phyloP scores from a whole-genome alignment of 208 protist genomes.

The Trypanosoma scelopori region DNA sequence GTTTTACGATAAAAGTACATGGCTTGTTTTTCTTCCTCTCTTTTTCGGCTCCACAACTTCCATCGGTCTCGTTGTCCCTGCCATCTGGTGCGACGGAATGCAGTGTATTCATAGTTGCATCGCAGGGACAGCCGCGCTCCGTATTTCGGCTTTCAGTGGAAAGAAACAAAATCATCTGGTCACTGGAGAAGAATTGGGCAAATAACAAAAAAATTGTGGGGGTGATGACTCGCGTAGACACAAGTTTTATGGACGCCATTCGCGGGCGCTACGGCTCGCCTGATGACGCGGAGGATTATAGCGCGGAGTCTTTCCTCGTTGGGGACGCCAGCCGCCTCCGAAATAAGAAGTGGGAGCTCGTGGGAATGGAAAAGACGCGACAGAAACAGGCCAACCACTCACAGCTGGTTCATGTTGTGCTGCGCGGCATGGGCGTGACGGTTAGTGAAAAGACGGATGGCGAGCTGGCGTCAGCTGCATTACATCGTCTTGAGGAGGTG shows the following conservation, averaged over 20 bases:
- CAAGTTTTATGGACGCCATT: slow-evolving; percentile 82
- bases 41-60: too few relatives aligned
- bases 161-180: too few relatives aligned
- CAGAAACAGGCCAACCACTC: slow-evolving; percentile 59
- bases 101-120: too few relatives aligned
- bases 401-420: slow-evolving; percentile 59
- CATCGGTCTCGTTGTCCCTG: too few relatives aligned
- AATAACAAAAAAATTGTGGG: not conserved
- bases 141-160: too few relatives aligned
- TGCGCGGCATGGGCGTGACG: slow-evolving; percentile 57
- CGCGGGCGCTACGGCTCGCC: slow-evolving; percentile 72
- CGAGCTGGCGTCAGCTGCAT: slow-evolving; percentile 41
- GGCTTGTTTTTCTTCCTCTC: too few relatives aligned
- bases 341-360: slow-evolving; percentile 82
- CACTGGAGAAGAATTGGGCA: not conserved
- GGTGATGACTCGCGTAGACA: slow-evolving; percentile 2
- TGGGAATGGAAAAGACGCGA: slow-evolving; percentile 76
- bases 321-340: slow-evolving; percentile 27
- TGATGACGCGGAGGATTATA: slow-evolving; percentile 49
- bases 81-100: too few relatives aligned
- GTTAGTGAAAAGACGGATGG: slow-evolving; percentile 41
- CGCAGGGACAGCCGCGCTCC: too few relatives aligned
- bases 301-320: slow-evolving; percentile 48
- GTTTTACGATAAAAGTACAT: too few relatives aligned
- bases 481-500: slow-evolving; percentile 58